Base-by-base conservation (phyloP, 169 alveolate species). In the Plasmodium gonderi region DNA sequence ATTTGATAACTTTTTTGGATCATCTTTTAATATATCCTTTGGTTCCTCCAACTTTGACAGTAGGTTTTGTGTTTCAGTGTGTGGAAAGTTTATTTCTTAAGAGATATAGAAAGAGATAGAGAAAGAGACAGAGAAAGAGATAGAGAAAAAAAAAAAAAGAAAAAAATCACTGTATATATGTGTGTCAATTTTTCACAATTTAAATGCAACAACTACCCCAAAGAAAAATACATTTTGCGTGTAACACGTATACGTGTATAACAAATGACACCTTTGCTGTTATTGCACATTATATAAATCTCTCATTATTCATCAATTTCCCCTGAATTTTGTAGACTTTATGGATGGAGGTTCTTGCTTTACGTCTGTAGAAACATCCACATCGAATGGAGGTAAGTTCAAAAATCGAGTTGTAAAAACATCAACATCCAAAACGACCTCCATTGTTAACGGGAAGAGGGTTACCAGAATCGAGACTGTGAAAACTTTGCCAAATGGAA, bases 361-460 rank as follows among this genome's bases (percentile, higher is more conserved):
- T 51, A 83, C 91, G 3, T 91, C 92, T 1, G 91, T 75, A 1
- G 91, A 83, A 29, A 80, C 91, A 14, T 83, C 91, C 11, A 79
- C 91, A 23, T 93, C 93, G 6, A 68, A 45, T 54, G 92, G 92
- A 38, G 91, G 95, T 9, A 72, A 75, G 14, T 79, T 67, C 29
- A 89, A 91, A 40, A 67, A 75, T 26, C 60, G 94, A 68, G 80
- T 75, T 51, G 91, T 93, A 31, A 90, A 80, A 81, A 77, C 96
- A 3, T 87, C 94, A 9, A 93, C 96, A 44, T 87, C 94, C 1
- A 93, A 92, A 80, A 93, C 95, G 12, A 93, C 96, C 7, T 90
- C 93, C 26, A 75, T 93, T 42, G 90, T 93, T 47, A 93, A 93
- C 40, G 93, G 93, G 42, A 93, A 79, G 23, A 69, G 91, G 44